Evolutionary conservation across 805 yeast genomes (phyloP).

Genomic region (Saccharomycopsis fermentans): DNA sequence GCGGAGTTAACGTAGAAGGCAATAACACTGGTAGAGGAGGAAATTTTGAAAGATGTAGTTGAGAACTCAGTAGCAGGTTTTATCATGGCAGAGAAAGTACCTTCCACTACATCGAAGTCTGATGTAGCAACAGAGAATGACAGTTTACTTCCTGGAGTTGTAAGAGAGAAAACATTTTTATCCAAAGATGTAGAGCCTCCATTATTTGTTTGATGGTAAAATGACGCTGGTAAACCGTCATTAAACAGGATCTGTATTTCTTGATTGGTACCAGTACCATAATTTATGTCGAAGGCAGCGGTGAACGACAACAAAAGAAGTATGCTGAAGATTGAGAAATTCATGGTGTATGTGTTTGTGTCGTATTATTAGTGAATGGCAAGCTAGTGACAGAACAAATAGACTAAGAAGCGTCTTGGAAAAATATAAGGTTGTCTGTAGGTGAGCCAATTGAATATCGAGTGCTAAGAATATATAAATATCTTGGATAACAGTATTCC

Average conservation of each 20-base stretch:
- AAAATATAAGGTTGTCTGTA: background rate
- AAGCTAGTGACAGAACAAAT: background rate
- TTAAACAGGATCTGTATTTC: background rate
- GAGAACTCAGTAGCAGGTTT: constrained; percentile 4
- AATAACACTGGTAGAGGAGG: constrained; percentile 8
- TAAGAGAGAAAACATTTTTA: background rate
- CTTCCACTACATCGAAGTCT: constrained; percentile 9
- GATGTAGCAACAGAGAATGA: constrained; percentile 11
- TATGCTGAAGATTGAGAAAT: background rate
- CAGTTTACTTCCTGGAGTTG: background rate
- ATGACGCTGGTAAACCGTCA: background rate
- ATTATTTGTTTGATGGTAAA: background rate
- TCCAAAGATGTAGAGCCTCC: background rate
- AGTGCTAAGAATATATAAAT: too few relatives aligned
- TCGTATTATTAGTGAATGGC: background rate
- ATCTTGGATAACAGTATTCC: too few relatives aligned
- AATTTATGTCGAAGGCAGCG: background rate
- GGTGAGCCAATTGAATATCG: background rate
- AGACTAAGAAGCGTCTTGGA: background rate
- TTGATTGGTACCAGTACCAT: background rate
- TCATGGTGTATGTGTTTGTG: background rate
- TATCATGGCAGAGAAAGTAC: background rate
- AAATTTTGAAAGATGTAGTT: constrained; percentile 15
- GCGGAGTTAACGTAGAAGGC: constrained; percentile 9
- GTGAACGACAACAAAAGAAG: background rate